Evolutionary conservation across 1,139 yeast genomes (phyloP), one percentile per base, ranked within the genome.

Genomic region (Yamadazyma pseudoaaseri): DNA sequence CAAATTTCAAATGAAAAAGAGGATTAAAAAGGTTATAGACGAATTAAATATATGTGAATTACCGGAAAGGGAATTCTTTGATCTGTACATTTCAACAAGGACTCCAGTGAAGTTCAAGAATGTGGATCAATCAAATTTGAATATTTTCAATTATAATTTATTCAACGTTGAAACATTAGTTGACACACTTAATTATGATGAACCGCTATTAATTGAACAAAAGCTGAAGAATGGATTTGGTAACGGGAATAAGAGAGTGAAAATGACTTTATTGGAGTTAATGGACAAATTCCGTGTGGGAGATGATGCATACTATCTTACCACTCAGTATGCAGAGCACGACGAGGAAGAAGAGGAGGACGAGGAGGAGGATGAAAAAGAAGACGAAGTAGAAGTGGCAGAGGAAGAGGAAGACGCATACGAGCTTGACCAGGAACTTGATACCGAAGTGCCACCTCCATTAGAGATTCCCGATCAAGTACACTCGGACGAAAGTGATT

Each of bases 221-320:
- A 74, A 76, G 46, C 53, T 55, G 16, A 56, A 64, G 27, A 76
- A 76, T 33, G 90, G 90, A 3, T 82, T 76, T 58, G 90, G 90
- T 0, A 70, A 79, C 20, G 86, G 86, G 1, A 62, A 66, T 20
- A 57, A 64, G 36, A 58, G 87, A 42, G 55, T 67, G 10, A 63
- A 62, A 37, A 68, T 80, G 75, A 49, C 59, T 2, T 62, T 81
- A 38, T 47, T 44, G 0, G 76, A 77, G 14, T 65, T 81, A 37
- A 48, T 80, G 35, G 49, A 55, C 1, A 59, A 58, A 39, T 49
- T 79, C 18, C 37, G 45, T 9, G 35, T 44, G 3, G 79, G 75
- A 0, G 69, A 68, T 8, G 49, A 47, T 24, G 35, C 60, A 1
- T 66, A 70, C 40, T 82, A 82, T 44, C 61, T 81, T 49, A 82